These are phyloP conservation scores for Candida fluviatilis DNA, from an alignment of 805 yeast genomes.

Conservation along the genomic window DNA sequence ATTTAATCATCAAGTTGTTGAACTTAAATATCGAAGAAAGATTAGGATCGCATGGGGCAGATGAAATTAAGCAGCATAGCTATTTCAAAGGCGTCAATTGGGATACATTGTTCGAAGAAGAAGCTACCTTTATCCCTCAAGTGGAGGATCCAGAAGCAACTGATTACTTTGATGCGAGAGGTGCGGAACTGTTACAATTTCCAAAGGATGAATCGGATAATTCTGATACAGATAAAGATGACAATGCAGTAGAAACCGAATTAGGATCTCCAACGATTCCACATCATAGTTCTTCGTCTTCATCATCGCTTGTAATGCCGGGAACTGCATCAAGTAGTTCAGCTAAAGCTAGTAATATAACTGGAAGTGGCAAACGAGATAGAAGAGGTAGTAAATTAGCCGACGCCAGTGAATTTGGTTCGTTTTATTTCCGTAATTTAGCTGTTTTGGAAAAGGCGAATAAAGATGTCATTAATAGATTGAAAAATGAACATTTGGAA, in stretches of 20 bases:
- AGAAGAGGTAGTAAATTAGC: slow-evolving; percentile 69
- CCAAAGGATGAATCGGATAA: slow-evolving; percentile 45
- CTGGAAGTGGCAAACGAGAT: slow-evolving; percentile 44
- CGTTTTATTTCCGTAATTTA: slow-evolving; percentile 84
- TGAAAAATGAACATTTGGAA: slow-evolving; percentile 78
- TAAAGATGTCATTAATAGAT: slow-evolving; percentile 82
- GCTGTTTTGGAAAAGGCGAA: slow-evolving; percentile 91
- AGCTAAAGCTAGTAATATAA: slow-evolving; percentile 1
- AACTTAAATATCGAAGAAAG: slow-evolving; percentile 61
- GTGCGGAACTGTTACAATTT: slow-evolving; percentile 70
- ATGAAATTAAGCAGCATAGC: slow-evolving; percentile 75
- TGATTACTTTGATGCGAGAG: slow-evolving; percentile 86
- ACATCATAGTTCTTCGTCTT: slow-evolving; percentile 4
- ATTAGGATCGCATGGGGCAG: slow-evolving; percentile 74
- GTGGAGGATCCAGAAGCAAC: slow-evolving; percentile 80
- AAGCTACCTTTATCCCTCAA: slow-evolving; percentile 80
- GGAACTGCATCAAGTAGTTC: neutral
- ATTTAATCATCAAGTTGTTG: slow-evolving; percentile 62
- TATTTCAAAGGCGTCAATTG: slow-evolving; percentile 74
- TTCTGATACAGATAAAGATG: slow-evolving; percentile 21
- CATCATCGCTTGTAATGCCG: slow-evolving; percentile 4
- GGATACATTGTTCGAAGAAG: slow-evolving; percentile 64
- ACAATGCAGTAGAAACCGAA: slow-evolving; percentile 3
- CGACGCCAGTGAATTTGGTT: slow-evolving; percentile 81
- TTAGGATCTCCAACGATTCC: slow-evolving; percentile 12